phyloP scores from a whole-genome alignment of 768 basidiomycete species.

The Cystobasidium onofrii region DNA sequence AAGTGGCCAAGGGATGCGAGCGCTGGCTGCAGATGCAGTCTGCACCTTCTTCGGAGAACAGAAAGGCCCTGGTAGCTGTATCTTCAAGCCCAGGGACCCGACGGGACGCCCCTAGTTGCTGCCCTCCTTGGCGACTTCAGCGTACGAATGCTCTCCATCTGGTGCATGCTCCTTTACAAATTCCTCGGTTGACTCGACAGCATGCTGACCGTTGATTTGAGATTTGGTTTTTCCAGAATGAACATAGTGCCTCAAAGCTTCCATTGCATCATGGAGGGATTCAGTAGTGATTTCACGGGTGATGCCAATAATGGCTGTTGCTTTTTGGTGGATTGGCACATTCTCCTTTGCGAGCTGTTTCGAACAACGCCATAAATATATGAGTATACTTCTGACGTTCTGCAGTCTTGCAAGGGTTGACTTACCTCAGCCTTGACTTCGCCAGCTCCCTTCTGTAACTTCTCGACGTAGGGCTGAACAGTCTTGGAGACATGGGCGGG shows the following conservation, averaged over 20 bases:
- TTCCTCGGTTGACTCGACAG: constrained; percentile 27
- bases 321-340: constrained; percentile 23
- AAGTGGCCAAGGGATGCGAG: too few species aligned
- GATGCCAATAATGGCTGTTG: constrained; percentile 26
- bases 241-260: constrained; percentile 1
- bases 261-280: constrained; percentile 23
- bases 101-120: neutral
- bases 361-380: too few species aligned
- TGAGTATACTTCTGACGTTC: too few species aligned
- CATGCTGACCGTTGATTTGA: constrained; percentile 15
- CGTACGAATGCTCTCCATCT: constrained; percentile 14
- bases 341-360: constrained; percentile 27
- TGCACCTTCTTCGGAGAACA: too few species aligned
- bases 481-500: constrained; percentile 30
- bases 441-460: constrained; percentile 24
- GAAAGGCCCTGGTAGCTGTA: too few species aligned
- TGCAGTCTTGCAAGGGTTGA: too few species aligned
- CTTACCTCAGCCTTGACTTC: constrained; percentile 26
- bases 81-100: too few species aligned
- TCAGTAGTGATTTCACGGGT: constrained; percentile 22
- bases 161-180: constrained; percentile 25
- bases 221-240: neutral
- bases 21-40: too few species aligned
- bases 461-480: constrained; percentile 28
- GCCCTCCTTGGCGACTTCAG: constrained; percentile 24